These are phyloP conservation scores for Aegle marmelos DNA, from an alignment of 345 rosid genomes.

Conservation along the genomic window DNA sequence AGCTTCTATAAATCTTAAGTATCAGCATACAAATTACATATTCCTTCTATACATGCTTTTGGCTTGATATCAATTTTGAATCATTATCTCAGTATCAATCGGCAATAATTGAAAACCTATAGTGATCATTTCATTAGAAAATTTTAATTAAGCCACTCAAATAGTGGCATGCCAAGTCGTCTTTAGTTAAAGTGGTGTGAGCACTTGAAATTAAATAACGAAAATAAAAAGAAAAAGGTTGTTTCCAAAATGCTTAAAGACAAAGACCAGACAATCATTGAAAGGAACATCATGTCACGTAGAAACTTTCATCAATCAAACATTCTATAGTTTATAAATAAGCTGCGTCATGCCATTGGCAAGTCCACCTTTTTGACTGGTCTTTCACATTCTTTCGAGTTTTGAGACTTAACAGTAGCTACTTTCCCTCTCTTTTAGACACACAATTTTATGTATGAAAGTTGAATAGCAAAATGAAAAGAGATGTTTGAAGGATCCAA, in stretches of 20 bases:
- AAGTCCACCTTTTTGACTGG: constrained; percentile 44
- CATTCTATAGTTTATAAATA: background rate
- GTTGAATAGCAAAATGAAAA: background rate
- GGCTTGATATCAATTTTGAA: background rate
- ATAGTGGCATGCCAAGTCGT: background rate
- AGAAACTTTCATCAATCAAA: constrained; percentile 19
- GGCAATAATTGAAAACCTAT: background rate
- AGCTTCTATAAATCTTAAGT: too few relatives aligned
- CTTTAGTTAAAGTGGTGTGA: constrained; percentile 17
- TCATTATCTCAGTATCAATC: background rate
- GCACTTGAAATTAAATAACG: constrained; percentile 1
- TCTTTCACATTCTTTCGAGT: constrained; percentile 19
- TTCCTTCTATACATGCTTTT: background rate
- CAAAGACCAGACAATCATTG: constrained; percentile 24
- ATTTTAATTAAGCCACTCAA: constrained; percentile 7
- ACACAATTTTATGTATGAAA: background rate
- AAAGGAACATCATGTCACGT: constrained; percentile 28
- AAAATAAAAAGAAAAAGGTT: background rate
- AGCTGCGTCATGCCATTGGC: constrained; percentile 14
- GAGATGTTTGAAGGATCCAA: constrained; percentile 43
- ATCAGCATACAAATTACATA: too few relatives aligned
- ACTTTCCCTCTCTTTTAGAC: background rate
- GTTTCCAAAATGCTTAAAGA: constrained; percentile 14
- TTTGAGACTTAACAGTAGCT: background rate
- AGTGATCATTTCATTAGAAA: background rate